phyloP scores from a whole-genome alignment of 1,139 yeast genomes.

The Yamadazyma diospyri region DNA sequence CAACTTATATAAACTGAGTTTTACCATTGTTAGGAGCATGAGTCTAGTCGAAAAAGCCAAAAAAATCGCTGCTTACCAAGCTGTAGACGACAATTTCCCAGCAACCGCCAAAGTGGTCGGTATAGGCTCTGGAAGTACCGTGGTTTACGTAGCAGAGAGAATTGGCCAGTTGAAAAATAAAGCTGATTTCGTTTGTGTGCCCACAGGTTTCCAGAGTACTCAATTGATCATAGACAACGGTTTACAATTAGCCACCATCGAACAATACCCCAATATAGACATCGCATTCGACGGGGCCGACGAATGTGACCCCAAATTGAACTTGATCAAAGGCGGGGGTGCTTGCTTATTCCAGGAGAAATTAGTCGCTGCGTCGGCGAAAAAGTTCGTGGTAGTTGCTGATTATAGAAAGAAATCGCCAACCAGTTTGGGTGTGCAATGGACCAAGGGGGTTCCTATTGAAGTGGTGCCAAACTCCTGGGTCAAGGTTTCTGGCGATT shows the following conservation, averaged over 20 bases:
- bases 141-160: conserved; percentile 92
- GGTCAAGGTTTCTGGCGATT: conserved; percentile 66
- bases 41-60: conserved; percentile 62
- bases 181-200: conserved; percentile 67
- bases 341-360: conserved; percentile 97
- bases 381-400: conserved; percentile 81
- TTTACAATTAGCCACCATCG: conserved; percentile 73
- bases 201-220: conserved; percentile 95
- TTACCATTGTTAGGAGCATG: conserved; percentile 8
- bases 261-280: conserved; percentile 75
- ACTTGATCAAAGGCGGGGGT: conserved; percentile 97
- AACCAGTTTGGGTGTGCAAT: conserved; percentile 61
- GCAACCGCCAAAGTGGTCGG: conserved; percentile 74
- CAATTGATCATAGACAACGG: conserved; percentile 83
- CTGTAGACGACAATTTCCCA: conserved; percentile 88
- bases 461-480: conserved; percentile 92
- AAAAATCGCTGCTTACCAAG: conserved; percentile 82
- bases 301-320: conserved; percentile 76
- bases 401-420: conserved; percentile 82
- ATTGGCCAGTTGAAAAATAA: conserved; percentile 69
- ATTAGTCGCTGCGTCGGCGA: conserved; percentile 80
- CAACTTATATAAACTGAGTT: conserved; percentile 1
- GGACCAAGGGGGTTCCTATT: conserved; percentile 93
- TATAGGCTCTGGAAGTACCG: conserved; percentile 96
- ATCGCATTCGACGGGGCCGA: conserved; percentile 99